A percentile compares a stretch with the other conserved stretches of the same genome.
phyloP scores from a whole-genome alignment of 192 early-diverging fungal genomes.

The Podila epicladia region DNA sequence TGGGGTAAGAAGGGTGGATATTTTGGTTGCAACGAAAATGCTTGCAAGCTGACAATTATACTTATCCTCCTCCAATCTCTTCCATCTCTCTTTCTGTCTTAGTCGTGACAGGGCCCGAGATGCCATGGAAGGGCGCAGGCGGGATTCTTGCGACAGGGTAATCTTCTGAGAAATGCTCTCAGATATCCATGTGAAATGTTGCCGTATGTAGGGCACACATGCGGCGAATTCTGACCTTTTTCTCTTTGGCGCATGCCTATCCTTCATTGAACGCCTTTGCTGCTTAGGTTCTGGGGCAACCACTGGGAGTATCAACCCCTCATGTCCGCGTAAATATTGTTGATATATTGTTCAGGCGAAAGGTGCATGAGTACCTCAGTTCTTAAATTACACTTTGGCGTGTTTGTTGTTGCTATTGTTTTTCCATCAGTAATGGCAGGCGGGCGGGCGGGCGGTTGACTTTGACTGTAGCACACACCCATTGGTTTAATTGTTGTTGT shows the following conservation, averaged over 20 bases:
- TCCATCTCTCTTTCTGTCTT: neutral
- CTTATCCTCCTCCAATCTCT: no score
- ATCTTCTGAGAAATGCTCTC: slow-evolving; percentile 11
- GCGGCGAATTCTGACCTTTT: neutral
- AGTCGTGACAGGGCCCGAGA: slow-evolving; percentile 57
- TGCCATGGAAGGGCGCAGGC: slow-evolving; percentile 59
- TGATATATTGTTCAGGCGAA: neutral
- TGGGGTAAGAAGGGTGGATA: slow-evolving; percentile 47
- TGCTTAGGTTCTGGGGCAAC: slow-evolving; percentile 45
- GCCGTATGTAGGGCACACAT: neutral
- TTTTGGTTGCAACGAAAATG: neutral
- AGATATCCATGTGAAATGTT: neutral
- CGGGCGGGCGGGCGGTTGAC: no score
- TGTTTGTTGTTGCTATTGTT: no score
- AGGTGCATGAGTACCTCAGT: no score
- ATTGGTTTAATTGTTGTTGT: no score
- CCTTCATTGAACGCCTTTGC: neutral
- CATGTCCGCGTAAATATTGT: slow-evolving; percentile 24
- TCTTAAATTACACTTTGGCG: no score
- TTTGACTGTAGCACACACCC: no score
- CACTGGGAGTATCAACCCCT: slow-evolving; percentile 30
- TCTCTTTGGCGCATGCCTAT: neutral
- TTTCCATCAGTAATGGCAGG: no score
- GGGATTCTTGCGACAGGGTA: slow-evolving; percentile 64
- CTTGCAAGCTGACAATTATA: neutral